Evolutionary conservation across 2,329 filamentous ascomycete species (phyloP), one percentile per base, ranked within the genome.

Genomic region (Pezicula carpinea): DNA sequence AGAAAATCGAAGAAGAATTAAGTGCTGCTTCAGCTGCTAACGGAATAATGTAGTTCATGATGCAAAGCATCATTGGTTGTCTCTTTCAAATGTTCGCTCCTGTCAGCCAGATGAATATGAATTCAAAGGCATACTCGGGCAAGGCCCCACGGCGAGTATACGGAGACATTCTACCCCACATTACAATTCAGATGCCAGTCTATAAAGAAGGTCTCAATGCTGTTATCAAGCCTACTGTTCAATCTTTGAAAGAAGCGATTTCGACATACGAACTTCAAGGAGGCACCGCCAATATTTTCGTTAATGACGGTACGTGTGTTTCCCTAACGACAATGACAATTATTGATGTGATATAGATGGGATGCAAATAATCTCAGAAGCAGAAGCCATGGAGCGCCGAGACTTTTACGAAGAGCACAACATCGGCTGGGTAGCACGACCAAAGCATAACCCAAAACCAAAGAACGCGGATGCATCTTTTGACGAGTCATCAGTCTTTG

Each of bases 301-400:
- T 85, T 59, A 85, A 85, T 53, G 82, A 86, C 53, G 82, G 82
- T 51, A 79, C 85, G 74, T 83, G 6, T 31, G n/a, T 19, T 13
- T 11, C 6, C 10, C 33, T 4, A 26, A 8, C 21, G 7, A 17
- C 7, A 26, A 18, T n/a, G 38, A 13, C 33, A 18, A 32, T 21
- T 35, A 39, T 31, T 22, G 15, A 43, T 31, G 13, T 6, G n/a
- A 10, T 13, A 22, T 14, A 40, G 38, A 40, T 23, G 38, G 38
- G 6, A 40, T 84, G 73, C 80, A 83, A 59, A 64, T 81, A 31
- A 68, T 84, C 13, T 64, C 72, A 2, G 63, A 66, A 4, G 66
- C 74, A 17, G 66, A 75, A n/a, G 68, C 70, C 5, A 66, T 68
- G 19, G 69, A 69, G 3, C 69, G 76, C 18, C 70, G 71, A n/a